These are phyloP conservation scores for Schizopora paradoxa DNA, from an alignment of 1,284 basidiomycete species.

Conservation along the genomic window DNA sequence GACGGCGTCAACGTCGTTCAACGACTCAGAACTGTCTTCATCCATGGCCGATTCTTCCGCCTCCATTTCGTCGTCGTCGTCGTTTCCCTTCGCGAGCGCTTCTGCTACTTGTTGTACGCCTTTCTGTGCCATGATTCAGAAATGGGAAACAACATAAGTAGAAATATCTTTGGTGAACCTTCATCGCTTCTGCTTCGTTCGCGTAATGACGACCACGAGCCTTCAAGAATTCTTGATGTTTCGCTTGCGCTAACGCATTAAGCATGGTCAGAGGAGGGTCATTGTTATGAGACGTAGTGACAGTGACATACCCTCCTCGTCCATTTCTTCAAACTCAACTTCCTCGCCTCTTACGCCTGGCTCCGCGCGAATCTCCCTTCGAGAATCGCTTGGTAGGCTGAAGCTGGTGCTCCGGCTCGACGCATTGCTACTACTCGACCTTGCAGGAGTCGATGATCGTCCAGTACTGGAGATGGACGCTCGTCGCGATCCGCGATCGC, in stretches of 20 bases:
- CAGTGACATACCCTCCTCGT: constrained; percentile 66
- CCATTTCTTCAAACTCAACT: constrained; percentile 78
- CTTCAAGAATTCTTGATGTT: constrained; percentile 78
- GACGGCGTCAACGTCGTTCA: too few species aligned
- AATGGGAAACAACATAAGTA: constrained; percentile 6
- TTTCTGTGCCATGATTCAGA: constrained; percentile 37
- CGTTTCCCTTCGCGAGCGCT: constrained; percentile 60
- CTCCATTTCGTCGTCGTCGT: constrained; percentile 44
- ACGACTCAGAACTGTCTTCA: constrained; percentile 26
- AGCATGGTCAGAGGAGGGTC: constrained; percentile 5
- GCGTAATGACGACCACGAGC: constrained; percentile 85
- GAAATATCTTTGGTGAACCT: too few species aligned
- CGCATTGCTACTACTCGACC: constrained; percentile 52
- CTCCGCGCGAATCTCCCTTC: constrained; percentile 46
- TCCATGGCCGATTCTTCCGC: constrained; percentile 28
- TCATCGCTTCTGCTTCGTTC: constrained; percentile 90
- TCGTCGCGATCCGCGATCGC: constrained; percentile 70
- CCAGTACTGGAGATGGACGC: constrained; percentile 71
- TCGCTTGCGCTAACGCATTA: constrained; percentile 69
- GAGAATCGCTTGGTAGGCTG: constrained; percentile 66
- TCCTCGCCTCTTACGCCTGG: constrained; percentile 51
- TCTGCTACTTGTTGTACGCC: too few species aligned
- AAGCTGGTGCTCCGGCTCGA: constrained; percentile 83
- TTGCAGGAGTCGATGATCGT: constrained; percentile 41
- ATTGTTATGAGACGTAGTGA: background rate